These are phyloP conservation scores for Microglena sp. DNA, from an alignment of 139 green algal genomes.

Conservation along the genomic window DNA sequence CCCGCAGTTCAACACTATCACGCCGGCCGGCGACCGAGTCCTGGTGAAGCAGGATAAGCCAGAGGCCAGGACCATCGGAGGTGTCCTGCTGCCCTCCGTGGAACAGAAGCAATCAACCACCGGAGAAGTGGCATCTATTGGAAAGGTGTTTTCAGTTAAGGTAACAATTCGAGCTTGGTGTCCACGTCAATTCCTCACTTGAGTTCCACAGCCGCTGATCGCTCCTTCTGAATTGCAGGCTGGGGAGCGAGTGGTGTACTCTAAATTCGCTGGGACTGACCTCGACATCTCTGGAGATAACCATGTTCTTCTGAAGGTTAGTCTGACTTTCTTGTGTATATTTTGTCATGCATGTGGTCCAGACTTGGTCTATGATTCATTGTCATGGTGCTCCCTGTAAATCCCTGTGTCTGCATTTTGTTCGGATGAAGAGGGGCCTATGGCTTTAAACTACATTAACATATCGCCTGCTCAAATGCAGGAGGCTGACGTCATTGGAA, in stretches of 20 bases:
- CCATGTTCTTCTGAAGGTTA: slow-evolving; percentile 86
- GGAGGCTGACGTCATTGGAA: slow-evolving; percentile 86
- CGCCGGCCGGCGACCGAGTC: slow-evolving; percentile 78
- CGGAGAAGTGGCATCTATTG: slow-evolving; percentile 56
- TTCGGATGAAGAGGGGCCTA: no score
- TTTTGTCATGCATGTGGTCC: no score
- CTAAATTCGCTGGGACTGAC: slow-evolving; percentile 91
- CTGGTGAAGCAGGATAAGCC: slow-evolving; percentile 77
- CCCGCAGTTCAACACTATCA: slow-evolving; percentile 73
- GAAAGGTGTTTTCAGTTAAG: slow-evolving; percentile 58
- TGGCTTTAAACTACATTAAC: no score
- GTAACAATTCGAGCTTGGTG: no score
- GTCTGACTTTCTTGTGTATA: no score
- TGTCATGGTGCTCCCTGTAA: no score
- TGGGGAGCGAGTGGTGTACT: slow-evolving; percentile 87
- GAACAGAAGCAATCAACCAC: slow-evolving; percentile 67
- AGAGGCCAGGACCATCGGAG: slow-evolving; percentile 71
- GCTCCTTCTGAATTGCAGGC: no score
- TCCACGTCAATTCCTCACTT: no score
- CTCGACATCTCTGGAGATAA: slow-evolving; percentile 61
- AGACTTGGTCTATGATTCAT: no score
- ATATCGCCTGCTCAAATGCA: no score
- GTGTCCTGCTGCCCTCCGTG: slow-evolving; percentile 75
- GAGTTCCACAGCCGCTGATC: no score
- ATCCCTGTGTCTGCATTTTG: no score